Evolutionary conservation across 164 flowering plant species (phyloP), one percentile per base, ranked within the genome.

Genomic region (Chloranthus sessilifolius): DNA sequence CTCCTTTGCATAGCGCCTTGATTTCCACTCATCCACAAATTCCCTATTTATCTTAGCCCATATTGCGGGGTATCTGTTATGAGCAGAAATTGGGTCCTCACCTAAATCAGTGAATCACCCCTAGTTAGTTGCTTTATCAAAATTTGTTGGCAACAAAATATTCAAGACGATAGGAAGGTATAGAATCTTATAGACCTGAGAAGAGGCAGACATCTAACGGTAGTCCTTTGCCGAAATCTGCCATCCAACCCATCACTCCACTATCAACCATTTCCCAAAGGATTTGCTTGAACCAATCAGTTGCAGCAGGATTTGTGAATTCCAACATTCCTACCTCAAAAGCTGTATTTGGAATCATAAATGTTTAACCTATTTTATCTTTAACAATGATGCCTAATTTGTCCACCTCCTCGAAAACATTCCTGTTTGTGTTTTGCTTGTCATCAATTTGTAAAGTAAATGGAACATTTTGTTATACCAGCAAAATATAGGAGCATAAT

Each of bases 181-280:
- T n/a, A n/a, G n/a, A 6, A 11, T 27, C 6, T 6, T 7, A 29
- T 27, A 37, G 50, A 86, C 95, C 95, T 75, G 91, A 83, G 66
- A 76, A 83, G 41, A 83, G 80, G 60, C 56, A 64, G 26, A 82
- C 95, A 67, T 87, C 95, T 10, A 79, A 63, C 2, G 95, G 95
- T 24, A 87, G 64, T 53, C 92, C 92, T 73, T 83, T 89, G 23
- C 95, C 95, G 58, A 87, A 87, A 74, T 83, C 95, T 39, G 92
- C 95, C 95, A 87, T 87, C 95, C 92, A 87, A 54, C 95, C 92
- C 53, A 80, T 64, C 25, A 83, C 83, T 53, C 95, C 92, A 63
- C 59, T 78, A 51, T 80, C 74, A 58, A 81, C 89, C 92, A 87
- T 87, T 55, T 83, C 89, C 30, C 59, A 61, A 49, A 87, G 53